Conservation (phyloP, 225 moss, liverwort and hornwort species). For the Thuidium tamariscinum region DNA sequence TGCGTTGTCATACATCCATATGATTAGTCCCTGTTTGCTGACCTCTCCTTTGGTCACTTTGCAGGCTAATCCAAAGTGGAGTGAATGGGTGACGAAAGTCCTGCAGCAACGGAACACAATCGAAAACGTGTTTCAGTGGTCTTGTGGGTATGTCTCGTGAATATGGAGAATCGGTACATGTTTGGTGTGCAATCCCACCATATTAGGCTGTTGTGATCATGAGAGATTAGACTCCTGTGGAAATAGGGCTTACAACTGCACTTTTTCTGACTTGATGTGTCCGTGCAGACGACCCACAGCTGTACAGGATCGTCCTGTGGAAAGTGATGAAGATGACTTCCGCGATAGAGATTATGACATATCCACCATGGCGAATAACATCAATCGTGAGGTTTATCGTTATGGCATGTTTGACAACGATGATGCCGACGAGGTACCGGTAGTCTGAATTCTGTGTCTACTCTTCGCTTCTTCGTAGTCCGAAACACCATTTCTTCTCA, state of each 20-base stretch:
- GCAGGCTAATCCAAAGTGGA: conserved; percentile 75
- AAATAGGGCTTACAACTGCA: background rate
- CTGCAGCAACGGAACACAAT: conserved; percentile 67
- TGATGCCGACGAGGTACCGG: conserved; percentile 74
- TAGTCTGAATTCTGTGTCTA: background rate
- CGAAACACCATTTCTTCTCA: background rate
- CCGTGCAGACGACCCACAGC: conserved; percentile 72
- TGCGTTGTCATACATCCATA: background rate
- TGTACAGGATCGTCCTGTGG: conserved; percentile 71
- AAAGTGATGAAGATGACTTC: conserved; percentile 87
- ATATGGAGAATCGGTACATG: background rate
- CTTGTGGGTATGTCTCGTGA: conserved; percentile 60
- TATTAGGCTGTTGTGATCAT: background rate
- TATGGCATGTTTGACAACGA: conserved; percentile 97
- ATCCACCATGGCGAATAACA: conserved; percentile 78
- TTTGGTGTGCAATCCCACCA: background rate
- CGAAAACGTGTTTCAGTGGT: conserved; percentile 86
- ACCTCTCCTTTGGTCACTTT: background rate
- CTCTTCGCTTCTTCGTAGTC: background rate
- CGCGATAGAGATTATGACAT: conserved; percentile 93
- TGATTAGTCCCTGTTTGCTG: background rate
- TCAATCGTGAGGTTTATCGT: conserved; percentile 89
- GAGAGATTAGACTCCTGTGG: background rate
- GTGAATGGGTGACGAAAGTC: conserved; percentile 65
- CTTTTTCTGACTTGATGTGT: background rate